Base-by-base conservation (phyloP, 768 basidiomycete genomes). In the Lenzites betulinus region DNA sequence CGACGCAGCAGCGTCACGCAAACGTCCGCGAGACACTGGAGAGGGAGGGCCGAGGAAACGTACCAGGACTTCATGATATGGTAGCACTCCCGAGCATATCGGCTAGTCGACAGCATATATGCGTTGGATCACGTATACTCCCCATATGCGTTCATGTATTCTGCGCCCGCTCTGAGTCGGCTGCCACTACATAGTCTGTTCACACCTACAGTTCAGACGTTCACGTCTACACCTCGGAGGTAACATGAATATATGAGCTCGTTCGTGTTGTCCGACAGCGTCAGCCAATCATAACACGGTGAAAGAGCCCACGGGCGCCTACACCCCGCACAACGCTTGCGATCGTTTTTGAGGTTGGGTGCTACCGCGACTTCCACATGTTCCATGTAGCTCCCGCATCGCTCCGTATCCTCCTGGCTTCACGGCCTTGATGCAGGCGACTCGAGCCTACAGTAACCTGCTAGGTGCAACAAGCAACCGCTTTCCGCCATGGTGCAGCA, bases 361-460 rank as follows among this genome's bases (percentile, higher is more conserved):
- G 33, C 26, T 30, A 41, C 54, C 35, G 49, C 55, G 46, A 52
- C 61, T 22, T 62, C 50, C n/a, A 13, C 61, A 23, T 51, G 52
- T 49, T 63, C 62, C 58, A 63, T 63, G 62, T 63, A 63, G 62
- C 26, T 48, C 38, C 49, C 48, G 18, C 42, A 23, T 49, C 36
- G 47, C 42, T 47, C 20, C 43, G 36, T 46, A 22, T 42, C 20
- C 35, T 36, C 51, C 42, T 53, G 42, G 57, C 48, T 53, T 11
- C 47, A 35, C 43, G 57, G 47, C 53, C 52, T 58, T 51, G 47
- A 57, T 55, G 58, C 57, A 52, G 55, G 61, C 28, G 55, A 48
- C 56, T 25, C 26, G 28, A 38, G 39, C 28, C 9, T 9, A 50
- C 41, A 41, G 22, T 30, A 26, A 43, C 13, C 30, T 23, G 41